These are phyloP conservation scores for Verticillium nubilum DNA, from an alignment of 2,329 filamentous ascomycete genomes.

Conservation along the genomic window DNA sequence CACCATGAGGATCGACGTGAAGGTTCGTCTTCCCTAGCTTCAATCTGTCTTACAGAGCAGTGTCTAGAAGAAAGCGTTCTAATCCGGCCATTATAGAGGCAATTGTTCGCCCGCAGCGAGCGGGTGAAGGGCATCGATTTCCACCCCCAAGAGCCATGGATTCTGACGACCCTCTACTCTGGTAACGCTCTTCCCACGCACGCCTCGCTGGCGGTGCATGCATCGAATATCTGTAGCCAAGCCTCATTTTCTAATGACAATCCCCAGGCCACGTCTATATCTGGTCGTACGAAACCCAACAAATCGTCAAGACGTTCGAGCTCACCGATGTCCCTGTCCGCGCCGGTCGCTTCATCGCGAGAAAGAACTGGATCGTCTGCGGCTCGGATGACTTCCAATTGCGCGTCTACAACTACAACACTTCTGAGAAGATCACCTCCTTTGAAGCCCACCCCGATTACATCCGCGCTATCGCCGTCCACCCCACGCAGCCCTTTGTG, in stretches of 20 bases:
- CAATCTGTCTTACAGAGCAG: not conserved
- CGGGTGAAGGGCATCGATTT: slow-evolving; percentile 97
- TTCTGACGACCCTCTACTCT: slow-evolving; percentile 92
- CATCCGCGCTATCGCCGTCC: slow-evolving; percentile 92
- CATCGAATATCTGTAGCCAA: not conserved
- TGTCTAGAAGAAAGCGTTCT: slow-evolving; percentile 6
- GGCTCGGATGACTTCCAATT: slow-evolving; percentile 78
- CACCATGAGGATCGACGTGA: slow-evolving; percentile 14
- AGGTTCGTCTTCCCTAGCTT: slow-evolving; percentile 3
- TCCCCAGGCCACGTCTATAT: slow-evolving; percentile 88
- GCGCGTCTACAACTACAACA: slow-evolving; percentile 98
- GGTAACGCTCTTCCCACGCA: slow-evolving; percentile 47
- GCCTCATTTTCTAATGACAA: not conserved
- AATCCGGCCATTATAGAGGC: slow-evolving; percentile 26
- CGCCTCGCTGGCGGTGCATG: not conserved
- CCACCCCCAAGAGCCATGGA: slow-evolving; percentile 94
- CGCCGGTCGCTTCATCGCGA: slow-evolving; percentile 90
- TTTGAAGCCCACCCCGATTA: slow-evolving; percentile 99
- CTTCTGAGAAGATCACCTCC: slow-evolving; percentile 93
- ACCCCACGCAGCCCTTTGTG: slow-evolving; percentile 92
- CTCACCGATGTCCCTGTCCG: slow-evolving; percentile 96
- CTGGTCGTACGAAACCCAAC: slow-evolving; percentile 96
- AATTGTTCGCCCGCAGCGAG: slow-evolving; percentile 72
- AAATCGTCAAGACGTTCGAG: slow-evolving; percentile 98
- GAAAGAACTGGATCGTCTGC: slow-evolving; percentile 99